Evolutionary conservation across 78 protist species (phyloP).

Genomic region (Chrysochromulina parva): DNA sequence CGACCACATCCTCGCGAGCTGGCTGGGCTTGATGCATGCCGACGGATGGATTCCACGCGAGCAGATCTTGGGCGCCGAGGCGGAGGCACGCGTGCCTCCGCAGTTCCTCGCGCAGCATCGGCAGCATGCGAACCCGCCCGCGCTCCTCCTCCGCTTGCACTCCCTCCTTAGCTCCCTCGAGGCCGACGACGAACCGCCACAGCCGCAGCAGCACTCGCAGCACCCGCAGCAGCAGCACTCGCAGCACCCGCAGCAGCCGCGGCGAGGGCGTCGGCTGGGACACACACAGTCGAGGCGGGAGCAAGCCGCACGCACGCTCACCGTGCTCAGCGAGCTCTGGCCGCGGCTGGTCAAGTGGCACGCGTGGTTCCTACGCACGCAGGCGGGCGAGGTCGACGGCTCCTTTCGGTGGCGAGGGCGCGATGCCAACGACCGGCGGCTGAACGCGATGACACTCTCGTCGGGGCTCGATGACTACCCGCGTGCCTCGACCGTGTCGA

Average conservation of each 20-base stretch:
- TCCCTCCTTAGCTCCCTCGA: not conserved
- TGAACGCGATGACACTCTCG: constrained; percentile 64
- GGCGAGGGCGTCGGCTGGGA: too few relatives aligned
- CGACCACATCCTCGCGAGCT: constrained; percentile 63
- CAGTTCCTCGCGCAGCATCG: constrained; percentile 49
- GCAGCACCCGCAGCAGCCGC: too few relatives aligned
- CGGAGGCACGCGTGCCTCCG: constrained; percentile 55
- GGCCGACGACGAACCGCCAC: not conserved
- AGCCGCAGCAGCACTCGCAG: too few relatives aligned
- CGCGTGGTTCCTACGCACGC: constrained; percentile 53
- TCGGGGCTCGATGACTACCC: constrained; percentile 92
- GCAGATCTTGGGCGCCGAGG: constrained; percentile 90
- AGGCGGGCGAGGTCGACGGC: constrained; percentile 32
- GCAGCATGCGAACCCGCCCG: constrained; percentile 87
- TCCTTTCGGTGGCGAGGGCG: constrained; percentile 83
- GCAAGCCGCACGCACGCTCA: not conserved
- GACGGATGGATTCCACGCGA: constrained; percentile 97
- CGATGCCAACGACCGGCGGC: not conserved
- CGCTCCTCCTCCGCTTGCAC: constrained; percentile 62
- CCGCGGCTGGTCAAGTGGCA: not conserved
- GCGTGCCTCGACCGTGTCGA: constrained; percentile 36
- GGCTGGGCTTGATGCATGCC: constrained; percentile 78
- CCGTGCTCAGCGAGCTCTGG: not conserved
- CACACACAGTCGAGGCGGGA: too few relatives aligned
- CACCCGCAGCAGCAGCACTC: too few relatives aligned